Conservation (phyloP, 495 filamentous ascomycete species). For the Penicillium paradoxum region DNA sequence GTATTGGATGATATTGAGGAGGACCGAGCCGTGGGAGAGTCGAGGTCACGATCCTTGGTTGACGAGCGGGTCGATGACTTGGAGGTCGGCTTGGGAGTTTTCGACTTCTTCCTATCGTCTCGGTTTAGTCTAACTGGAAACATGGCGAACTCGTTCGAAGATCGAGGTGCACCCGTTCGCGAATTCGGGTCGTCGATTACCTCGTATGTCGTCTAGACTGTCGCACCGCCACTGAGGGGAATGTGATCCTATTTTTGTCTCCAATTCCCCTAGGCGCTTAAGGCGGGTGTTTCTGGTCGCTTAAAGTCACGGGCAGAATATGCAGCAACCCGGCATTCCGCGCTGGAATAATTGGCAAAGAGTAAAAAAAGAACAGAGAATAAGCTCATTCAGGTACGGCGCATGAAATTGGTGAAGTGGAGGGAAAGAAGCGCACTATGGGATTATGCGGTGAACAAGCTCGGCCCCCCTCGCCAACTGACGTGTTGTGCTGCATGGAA, state of each 20-base stretch:
- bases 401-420: neutral
- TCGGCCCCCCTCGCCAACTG: conserved; percentile 13
- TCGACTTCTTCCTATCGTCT: conserved; percentile 31
- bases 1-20: conserved; percentile 33
- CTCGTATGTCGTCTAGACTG: conserved; percentile 1
- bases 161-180: conserved; percentile 22
- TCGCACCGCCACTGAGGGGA: conserved; percentile 16
- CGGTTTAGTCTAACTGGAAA: conserved; percentile 43
- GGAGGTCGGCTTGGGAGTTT: conserved; percentile 18
- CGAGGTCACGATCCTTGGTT: conserved; percentile 44
- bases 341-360: neutral
- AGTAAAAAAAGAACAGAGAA: neutral
- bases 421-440: neutral
- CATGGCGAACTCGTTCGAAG: conserved; percentile 35
- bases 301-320: conserved; percentile 9
- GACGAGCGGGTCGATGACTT: conserved; percentile 33
- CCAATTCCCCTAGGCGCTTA: conserved; percentile 36
- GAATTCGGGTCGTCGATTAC: conserved; percentile 13
- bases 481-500: conserved; percentile 22
- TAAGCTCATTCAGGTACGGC: neutral
- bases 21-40: conserved; percentile 27
- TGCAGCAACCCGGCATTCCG: conserved; percentile 21
- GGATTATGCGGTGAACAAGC: conserved; percentile 9
- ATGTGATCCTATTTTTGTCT: conserved; percentile 19
- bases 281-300: conserved; percentile 15